Base-by-base conservation (phyloP, 2,329 filamentous ascomycete species). In the Kalaharituber pfeilii region DNA sequence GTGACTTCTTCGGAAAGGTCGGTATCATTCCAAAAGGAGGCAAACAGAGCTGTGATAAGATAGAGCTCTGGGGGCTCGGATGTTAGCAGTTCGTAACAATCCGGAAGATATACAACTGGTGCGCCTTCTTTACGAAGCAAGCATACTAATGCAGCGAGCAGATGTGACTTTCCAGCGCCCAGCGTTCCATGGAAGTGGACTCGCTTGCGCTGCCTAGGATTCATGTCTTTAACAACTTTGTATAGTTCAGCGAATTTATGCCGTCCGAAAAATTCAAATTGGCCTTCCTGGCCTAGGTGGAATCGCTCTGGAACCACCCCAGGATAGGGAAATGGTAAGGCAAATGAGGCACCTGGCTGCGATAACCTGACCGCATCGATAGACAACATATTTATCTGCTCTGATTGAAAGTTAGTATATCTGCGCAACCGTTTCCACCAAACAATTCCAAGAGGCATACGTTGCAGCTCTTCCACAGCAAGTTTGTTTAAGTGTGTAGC, bases 161-260 rank as follows among this genome's bases (percentile, higher is more conserved):
- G 24, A 29, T 53, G 36, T 20, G 51, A 53, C 51, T 53, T 53
- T 47, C 51, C 51, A 7, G 30, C 30, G 5, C 51, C 51, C n/a
- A 53, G 25, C 11, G 33, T 53, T 28, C 51, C 51, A 45, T 53
- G 25, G 15, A 53, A 13, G 24, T 47, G 42, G 15, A 47, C 42
- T 22, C 42, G 42, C 22, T 47, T 47, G 13, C 22, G 18, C 42
- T 47, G 42, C 22, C 22, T 47, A 4, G 42, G 15, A 25, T 47
- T 47, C 5, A 47, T 47, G 11, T 47, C n/a, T 2, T 47, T 47
- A 20, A 22, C 6, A 4, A 47, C 25, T 18, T 22, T 22, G n/a
- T 47, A 47, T 3, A 47, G 15, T 25, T 15, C 22, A 13, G 42
- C 15, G 42, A 47, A 47, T 11, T 13, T 6, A 47, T 22, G 15